Percentiles rank a stretch among this genome's conserved stretches.
Evolutionary conservation across 441 rosid species (phyloP).

Genomic region (Dalechampia spathulata): DNA sequence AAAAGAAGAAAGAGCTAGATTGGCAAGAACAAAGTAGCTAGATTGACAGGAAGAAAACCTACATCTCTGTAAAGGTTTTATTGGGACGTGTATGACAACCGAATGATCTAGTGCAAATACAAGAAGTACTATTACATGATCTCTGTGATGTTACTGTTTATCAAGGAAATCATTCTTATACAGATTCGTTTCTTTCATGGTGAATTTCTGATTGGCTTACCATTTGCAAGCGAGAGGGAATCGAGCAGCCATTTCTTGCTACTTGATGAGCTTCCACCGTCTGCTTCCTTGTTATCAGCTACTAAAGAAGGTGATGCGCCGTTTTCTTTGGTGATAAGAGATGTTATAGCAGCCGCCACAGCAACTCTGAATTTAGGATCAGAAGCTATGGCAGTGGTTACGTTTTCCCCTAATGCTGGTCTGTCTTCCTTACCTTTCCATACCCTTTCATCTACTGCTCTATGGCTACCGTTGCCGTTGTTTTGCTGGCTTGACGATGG

Average conservation of each 20-base stretch:
- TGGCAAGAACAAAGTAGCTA: too few species aligned
- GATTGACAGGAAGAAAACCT: too few species aligned
- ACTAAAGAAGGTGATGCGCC: background rate
- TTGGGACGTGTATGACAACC: too few species aligned
- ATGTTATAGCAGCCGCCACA: constrained; percentile 49
- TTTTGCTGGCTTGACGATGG: constrained; percentile 5
- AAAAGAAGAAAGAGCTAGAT: too few species aligned
- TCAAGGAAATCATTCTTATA: constrained; percentile 4
- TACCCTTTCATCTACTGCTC: background rate
- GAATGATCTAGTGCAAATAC: too few species aligned
- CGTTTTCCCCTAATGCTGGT: constrained; percentile 18
- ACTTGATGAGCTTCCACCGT: constrained; percentile 18
- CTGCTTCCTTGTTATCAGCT: constrained; percentile 6
- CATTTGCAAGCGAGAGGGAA: constrained; percentile 20
- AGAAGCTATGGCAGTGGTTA: constrained; percentile 30
- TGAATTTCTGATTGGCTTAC: constrained; percentile 15
- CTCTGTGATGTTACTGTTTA: too few species aligned
- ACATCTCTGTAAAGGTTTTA: too few species aligned
- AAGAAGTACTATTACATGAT: too few species aligned
- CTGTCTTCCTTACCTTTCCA: constrained; percentile 4
- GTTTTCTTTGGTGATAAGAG: constrained; percentile 34
- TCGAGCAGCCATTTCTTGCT: constrained; percentile 25
- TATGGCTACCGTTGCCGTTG: background rate
- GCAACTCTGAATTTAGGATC: constrained; percentile 58
- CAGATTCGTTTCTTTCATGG: background rate